Evolutionary conservation across 768 basidiomycete species (phyloP).

Genomic region (Amanita thiersii): DNA sequence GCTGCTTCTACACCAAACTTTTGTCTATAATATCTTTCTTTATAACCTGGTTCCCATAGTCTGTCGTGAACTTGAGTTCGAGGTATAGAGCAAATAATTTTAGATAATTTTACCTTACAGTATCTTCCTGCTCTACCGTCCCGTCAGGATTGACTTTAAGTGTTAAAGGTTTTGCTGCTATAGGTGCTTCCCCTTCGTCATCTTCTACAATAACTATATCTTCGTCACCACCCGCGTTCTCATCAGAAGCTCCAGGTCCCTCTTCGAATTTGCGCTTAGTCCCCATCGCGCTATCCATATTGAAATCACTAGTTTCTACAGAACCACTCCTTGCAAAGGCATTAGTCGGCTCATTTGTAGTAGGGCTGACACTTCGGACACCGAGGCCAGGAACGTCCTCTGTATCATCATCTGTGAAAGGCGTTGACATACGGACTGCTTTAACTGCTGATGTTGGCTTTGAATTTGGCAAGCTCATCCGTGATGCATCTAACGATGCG

Average conservation of each 20-base stretch:
- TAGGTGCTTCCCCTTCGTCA: slow-evolving; percentile 41
- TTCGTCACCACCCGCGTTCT: slow-evolving; percentile 32
- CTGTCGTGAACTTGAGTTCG: slow-evolving; percentile 33
- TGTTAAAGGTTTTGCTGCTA: slow-evolving; percentile 34
- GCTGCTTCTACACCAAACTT: slow-evolving; percentile 77
- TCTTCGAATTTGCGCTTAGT: slow-evolving; percentile 44
- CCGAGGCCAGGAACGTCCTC: slow-evolving; percentile 33
- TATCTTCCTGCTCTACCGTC: slow-evolving; percentile 90
- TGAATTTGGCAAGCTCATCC: slow-evolving; percentile 13
- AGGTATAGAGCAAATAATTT: not conserved
- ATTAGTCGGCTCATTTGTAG: slow-evolving; percentile 14
- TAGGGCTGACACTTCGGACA: slow-evolving; percentile 5
- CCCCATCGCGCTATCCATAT: slow-evolving; percentile 14
- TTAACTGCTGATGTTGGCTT: slow-evolving; percentile 7
- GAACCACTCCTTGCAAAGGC: slow-evolving; percentile 18
- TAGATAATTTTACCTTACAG: slow-evolving; percentile 58
- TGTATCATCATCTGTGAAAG: slow-evolving; percentile 13
- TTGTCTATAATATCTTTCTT: slow-evolving; percentile 87
- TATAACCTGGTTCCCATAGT: slow-evolving; percentile 94
- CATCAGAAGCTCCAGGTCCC: slow-evolving; percentile 27
- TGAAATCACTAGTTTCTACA: slow-evolving; percentile 12
- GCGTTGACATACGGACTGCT: not conserved
- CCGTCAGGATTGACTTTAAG: slow-evolving; percentile 85
- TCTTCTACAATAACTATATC: slow-evolving; percentile 41
- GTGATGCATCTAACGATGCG: slow-evolving; percentile 22